A percentile compares a stretch with the other conserved stretches of the same genome.
phyloP scores from a whole-genome alignment of 2,329 filamentous ascomycete species.

The Aquanectria penicillioides region DNA sequence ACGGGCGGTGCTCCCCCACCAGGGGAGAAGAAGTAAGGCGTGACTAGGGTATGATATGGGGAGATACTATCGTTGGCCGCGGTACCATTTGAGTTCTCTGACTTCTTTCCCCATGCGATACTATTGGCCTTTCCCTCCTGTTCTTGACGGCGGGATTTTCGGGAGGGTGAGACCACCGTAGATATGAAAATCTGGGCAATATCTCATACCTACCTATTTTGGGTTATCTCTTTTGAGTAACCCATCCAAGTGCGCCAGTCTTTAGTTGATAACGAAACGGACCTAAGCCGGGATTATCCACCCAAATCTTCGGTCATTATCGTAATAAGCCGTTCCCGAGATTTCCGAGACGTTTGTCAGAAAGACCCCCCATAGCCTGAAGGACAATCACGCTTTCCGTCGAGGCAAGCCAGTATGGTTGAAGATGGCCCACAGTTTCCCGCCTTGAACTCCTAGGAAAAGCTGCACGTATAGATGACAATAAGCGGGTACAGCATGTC shows the following conservation, averaged over 20 bases:
- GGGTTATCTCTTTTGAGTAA: neutral
- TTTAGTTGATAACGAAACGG: conserved; percentile 2
- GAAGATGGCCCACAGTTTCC: neutral
- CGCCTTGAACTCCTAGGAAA: neutral
- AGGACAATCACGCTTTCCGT: neutral
- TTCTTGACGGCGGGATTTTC: neutral
- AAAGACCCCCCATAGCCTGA: neutral
- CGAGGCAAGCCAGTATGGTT: neutral
- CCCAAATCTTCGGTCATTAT: neutral
- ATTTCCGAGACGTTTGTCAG: neutral
- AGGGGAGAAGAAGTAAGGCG: conserved; percentile 57
- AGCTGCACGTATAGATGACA: no score
- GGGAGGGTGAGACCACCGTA: neutral
- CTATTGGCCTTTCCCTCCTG: neutral
- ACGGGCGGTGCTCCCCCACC: conserved; percentile 75
- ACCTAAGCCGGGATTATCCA: neutral
- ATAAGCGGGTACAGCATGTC: no score
- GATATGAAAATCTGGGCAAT: neutral
- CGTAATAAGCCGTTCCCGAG: neutral
- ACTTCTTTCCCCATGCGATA: no score
- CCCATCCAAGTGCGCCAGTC: neutral
- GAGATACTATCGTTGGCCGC: neutral
- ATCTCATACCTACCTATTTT: conserved; percentile 1
- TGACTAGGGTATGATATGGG: neutral
- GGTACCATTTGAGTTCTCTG: neutral